Evolutionary conservation across 257 asterid species (phyloP).

Genomic region (Parsonsia alboflavescens): DNA sequence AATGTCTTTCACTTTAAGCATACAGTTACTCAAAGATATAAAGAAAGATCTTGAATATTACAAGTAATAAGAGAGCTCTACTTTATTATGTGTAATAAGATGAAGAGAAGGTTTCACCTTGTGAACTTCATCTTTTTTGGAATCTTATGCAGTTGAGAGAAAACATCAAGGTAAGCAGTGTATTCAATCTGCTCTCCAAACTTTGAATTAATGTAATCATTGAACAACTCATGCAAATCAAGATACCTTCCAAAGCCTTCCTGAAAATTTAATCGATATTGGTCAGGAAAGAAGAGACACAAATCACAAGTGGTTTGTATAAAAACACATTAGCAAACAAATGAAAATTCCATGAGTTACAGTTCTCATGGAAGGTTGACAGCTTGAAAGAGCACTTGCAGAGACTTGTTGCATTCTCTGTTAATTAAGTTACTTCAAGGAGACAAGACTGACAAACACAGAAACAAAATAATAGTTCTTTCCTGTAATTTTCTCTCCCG

Average conservation of each 20-base stretch:
- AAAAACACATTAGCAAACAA: neutral
- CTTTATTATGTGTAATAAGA: neutral
- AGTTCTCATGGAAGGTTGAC: neutral
- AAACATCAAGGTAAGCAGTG: conserved; percentile 72
- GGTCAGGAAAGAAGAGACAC: neutral
- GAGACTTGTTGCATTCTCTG: neutral
- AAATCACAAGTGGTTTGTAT: neutral
- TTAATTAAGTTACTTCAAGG: neutral
- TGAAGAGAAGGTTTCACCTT: conserved; percentile 39
- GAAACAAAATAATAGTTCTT: neutral
- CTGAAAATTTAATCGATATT: conserved; percentile 35
- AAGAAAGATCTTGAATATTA: neutral
- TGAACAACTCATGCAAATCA: conserved; percentile 85
- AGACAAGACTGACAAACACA: neutral
- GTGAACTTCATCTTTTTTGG: conserved; percentile 63
- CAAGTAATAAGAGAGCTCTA: neutral
- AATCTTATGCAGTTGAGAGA: conserved; percentile 55
- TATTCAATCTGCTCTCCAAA: conserved; percentile 82
- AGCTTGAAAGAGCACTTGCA: neutral
- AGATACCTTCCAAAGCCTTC: conserved; percentile 91
- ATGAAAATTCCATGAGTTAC: neutral
- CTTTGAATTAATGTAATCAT: conserved; percentile 77
- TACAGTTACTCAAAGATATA: neutral
- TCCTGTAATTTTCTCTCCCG: neutral
- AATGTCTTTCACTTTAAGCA: neutral